Evolutionary conservation across 257 asterid genomes (phyloP).

Genomic region (Sherardia arvensis): DNA sequence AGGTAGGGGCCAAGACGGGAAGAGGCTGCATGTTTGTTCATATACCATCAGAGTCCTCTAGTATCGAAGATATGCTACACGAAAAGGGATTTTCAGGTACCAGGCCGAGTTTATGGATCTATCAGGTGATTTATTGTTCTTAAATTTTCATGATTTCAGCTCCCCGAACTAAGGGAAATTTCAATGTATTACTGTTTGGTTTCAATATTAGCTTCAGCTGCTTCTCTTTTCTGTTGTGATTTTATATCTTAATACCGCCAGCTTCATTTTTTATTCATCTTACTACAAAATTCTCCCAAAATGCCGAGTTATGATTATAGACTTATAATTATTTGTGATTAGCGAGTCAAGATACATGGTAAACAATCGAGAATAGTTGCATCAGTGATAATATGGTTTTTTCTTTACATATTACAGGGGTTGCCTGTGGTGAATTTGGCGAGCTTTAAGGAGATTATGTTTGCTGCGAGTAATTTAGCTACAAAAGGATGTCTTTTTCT

Average conservation of each 20-base stretch:
- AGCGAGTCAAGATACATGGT: too few relatives aligned
- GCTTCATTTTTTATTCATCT: not conserved
- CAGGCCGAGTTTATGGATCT: conserved; percentile 66
- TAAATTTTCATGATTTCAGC: not conserved
- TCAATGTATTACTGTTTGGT: not conserved
- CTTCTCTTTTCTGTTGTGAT: not conserved
- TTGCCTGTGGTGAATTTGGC: conserved; percentile 46
- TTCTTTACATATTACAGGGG: conserved; percentile 36
- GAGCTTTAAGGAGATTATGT: conserved; percentile 41
- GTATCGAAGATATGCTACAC: conserved; percentile 43
- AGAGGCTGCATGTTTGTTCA: conserved; percentile 62
- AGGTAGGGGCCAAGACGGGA: conserved; percentile 65
- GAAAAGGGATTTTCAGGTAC: conserved; percentile 65
- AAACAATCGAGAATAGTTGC: not conserved
- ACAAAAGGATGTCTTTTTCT: conserved; percentile 53
- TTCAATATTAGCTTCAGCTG: not conserved
- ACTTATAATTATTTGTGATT: too few relatives aligned
- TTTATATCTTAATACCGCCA: not conserved
- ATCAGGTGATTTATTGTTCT: conserved; percentile 46
- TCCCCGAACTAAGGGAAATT: conserved; percentile 6
- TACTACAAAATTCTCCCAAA: not conserved
- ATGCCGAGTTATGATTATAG: not conserved
- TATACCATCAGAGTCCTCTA: conserved; percentile 45
- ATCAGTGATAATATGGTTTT: not conserved
- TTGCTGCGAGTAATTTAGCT: conserved; percentile 40